A percentile compares a stretch with the other conserved stretches of the same genome.
Evolutionary conservation across 257 asterid genomes (phyloP).

Genomic region (Avicennia marina): DNA sequence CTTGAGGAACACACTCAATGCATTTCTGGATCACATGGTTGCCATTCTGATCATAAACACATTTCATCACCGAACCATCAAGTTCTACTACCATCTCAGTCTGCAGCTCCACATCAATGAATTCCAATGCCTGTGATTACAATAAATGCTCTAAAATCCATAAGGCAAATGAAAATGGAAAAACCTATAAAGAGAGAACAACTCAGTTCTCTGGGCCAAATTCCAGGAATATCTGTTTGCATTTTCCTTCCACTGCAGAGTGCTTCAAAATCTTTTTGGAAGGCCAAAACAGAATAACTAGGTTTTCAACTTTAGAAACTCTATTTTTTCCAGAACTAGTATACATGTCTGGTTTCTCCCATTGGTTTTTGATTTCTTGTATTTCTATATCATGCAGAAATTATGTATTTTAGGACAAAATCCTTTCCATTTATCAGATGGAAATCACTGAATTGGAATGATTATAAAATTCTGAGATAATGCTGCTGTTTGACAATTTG

Average conservation of each 20-base stretch:
- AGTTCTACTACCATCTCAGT: constrained; percentile 71
- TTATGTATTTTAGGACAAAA: background rate
- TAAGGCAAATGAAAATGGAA: background rate
- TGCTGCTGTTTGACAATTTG: background rate
- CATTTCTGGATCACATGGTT: constrained; percentile 92
- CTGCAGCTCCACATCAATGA: constrained; percentile 63
- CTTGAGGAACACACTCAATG: constrained; percentile 76
- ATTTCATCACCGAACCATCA: constrained; percentile 80
- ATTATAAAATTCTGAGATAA: background rate
- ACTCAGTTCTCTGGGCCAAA: background rate
- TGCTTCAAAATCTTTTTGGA: no score
- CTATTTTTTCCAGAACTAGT: background rate
- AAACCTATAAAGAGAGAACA: background rate
- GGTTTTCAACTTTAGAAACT: background rate
- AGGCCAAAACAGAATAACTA: background rate
- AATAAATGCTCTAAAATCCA: background rate
- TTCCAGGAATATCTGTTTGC: background rate
- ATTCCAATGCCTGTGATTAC: constrained; percentile 77
- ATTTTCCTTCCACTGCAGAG: background rate
- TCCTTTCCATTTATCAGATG: background rate
- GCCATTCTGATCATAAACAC: constrained; percentile 87
- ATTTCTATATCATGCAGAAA: background rate
- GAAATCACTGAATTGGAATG: background rate
- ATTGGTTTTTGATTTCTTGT: background rate
- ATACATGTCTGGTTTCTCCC: background rate